Base-by-base conservation (phyloP, 1,139 yeast genomes). In the Geotrichum siamense region DNA sequence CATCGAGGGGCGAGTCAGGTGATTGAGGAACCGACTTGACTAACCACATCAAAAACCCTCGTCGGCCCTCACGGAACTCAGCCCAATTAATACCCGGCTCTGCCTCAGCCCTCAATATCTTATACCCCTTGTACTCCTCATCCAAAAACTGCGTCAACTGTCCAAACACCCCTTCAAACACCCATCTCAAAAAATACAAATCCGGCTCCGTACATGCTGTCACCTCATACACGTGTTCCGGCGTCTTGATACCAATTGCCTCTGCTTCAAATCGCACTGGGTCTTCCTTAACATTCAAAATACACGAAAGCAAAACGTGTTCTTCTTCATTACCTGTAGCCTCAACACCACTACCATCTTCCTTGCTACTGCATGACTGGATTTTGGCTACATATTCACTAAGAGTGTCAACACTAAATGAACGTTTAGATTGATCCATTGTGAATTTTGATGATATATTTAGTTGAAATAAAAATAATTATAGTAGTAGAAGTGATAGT, bases 41-140 rank as follows among this genome's bases (percentile, higher is more conserved):
- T n/a, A 55, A 43, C 58, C 58, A 55, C 22, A 55, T 43, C 45
- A 53, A 39, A 32, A 55, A 49, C 2, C 55, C 55, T n/a, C 58
- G 43, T 17, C 44, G 31, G 16, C 53, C 55, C 25, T 46, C 45
- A 3, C 57, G 45, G 42, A 53, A 55, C 28, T 53, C 56, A 10
- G 52, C 52, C 58, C 58, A 55, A 15, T 55, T 50, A 33, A 55
- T 51, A 26, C 56, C 58, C 2, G 57, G 56, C 34, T 55, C 58
- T 6, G 52, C 49, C 32, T 53, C 54, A 8, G 57, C 54, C 22
- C 52, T 31, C 17, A 54, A 50, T 20, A 55, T 44, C 40, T 49
- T 48, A 39, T 48, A 53, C 5, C 50, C 54, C 1, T 53, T 51
- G 29, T 35, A 48, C 10, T 43, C 33, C 10, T 31, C 20, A 23